A percentile compares a stretch with the other conserved stretches of the same genome.
Conservation (phyloP, 345 rosid genomes). For the Firmiana major region DNA sequence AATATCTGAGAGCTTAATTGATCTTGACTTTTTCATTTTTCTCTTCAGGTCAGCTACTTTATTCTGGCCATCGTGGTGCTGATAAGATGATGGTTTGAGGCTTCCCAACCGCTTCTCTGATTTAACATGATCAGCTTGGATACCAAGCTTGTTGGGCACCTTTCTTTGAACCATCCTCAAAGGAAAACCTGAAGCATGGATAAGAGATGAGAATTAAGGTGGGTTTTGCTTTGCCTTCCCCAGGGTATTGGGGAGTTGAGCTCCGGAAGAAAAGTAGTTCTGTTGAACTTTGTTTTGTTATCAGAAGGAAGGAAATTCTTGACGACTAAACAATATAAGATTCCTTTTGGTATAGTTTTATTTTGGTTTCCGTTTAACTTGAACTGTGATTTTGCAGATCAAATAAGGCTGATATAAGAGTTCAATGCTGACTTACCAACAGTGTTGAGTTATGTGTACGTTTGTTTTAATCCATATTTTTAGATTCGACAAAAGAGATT, state of each 20-base stretch:
- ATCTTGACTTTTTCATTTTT: constrained; percentile 72
- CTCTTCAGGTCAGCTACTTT: constrained; percentile 69
- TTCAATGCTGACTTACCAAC: constrained; percentile 26
- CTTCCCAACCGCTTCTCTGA: constrained; percentile 39
- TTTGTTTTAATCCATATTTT: not conserved
- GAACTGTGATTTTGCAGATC: constrained; percentile 1
- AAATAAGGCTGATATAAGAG: constrained; percentile 21
- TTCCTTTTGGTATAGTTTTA: constrained; percentile 16
- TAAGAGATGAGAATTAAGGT: not conserved
- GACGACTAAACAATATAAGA: constrained; percentile 19
- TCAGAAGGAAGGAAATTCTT: constrained; percentile 6
- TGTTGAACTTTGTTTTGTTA: not conserved
- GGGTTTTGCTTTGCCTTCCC: constrained; percentile 12
- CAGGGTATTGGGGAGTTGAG: constrained; percentile 2
- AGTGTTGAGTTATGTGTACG: constrained; percentile 16
- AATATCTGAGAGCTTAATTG: constrained; percentile 48
- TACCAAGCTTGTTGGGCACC: constrained; percentile 36
- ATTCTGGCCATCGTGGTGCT: constrained; percentile 52
- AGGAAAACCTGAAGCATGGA: constrained; percentile 28
- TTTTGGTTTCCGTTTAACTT: constrained; percentile 5
- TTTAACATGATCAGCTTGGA: constrained; percentile 42
- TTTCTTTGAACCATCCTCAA: constrained; percentile 80
- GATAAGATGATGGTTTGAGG: constrained; percentile 43
- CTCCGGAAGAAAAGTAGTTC: constrained; percentile 20
- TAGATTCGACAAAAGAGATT: no score